These are phyloP conservation scores for Colletotrichum trifolii DNA, from an alignment of 2,329 filamentous ascomycete genomes.

Conservation along the genomic window DNA sequence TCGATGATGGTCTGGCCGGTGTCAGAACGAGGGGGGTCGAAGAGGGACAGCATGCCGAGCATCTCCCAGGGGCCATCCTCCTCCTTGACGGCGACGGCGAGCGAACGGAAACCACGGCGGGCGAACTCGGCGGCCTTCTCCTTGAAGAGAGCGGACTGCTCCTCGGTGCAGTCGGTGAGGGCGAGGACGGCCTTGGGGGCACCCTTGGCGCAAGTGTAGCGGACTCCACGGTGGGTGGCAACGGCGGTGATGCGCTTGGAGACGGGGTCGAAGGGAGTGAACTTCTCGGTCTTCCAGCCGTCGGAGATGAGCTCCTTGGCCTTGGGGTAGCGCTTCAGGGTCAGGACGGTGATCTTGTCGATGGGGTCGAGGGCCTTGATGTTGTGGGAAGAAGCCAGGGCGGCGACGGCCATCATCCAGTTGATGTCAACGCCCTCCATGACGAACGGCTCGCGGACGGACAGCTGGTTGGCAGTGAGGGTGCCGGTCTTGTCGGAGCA, in stretches of 20 bases:
- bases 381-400: conserved; percentile 82
- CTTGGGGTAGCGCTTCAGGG: conserved; percentile 80
- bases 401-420: conserved; percentile 87
- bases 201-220: conserved; percentile 80
- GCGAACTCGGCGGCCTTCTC: conserved; percentile 81
- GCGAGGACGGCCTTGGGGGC: conserved; percentile 80
- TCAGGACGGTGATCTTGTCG: conserved; percentile 82
- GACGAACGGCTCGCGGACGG: conserved; percentile 81
- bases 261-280: conserved; percentile 82
- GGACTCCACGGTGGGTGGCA: conserved; percentile 75
- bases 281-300: conserved; percentile 82
- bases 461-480: conserved; percentile 79
- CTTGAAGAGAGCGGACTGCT: conserved; percentile 74
- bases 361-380: conserved; percentile 82
- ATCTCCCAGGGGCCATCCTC: conserved; percentile 79
- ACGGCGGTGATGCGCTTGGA: conserved; percentile 82
- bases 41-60: conserved; percentile 82
- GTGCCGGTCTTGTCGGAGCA: conserved; percentile 88
- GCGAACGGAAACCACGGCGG: conserved; percentile 82
- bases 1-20: conserved; percentile 83
- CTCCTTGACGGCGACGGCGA: conserved; percentile 83
- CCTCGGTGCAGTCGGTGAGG: conserved; percentile 74
- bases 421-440: conserved; percentile 82
- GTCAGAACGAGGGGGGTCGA: conserved; percentile 82
- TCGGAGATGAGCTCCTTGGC: conserved; percentile 79